Evolutionary conservation across 257 asterid genomes (phyloP), one percentile per base, ranked within the genome.

Genomic region (Fraxinus anomala): DNA sequence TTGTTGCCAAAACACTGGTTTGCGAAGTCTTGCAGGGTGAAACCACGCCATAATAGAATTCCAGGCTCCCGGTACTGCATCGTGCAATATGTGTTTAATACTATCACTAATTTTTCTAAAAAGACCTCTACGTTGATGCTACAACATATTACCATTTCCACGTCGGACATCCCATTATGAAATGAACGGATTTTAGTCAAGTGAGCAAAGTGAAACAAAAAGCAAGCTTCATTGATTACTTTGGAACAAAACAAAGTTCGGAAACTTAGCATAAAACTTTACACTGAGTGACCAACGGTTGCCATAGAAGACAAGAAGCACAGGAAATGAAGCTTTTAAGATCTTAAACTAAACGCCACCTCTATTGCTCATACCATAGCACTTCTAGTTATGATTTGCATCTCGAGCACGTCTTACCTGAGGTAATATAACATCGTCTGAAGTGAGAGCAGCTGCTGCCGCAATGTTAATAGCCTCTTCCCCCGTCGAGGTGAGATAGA

Each of bases 401-500:
- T 54, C 24, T 7, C 11, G 24, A 17, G 24, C 11, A 17, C 10
- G 9, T 19, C 14, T 54, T 28, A 88, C 96, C 93, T 90, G 96
- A 12, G 96, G 89, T 21, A 90, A 73, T 75, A 90, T 51, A 70
- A 90, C 17, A 73, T 92, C 97, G 51, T 95, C 89, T 0, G 86
- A 78, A 4, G 91, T 4, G 63, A 94, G 96, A 26, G 97, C 98
- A 75, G 98, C 98, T 23, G 98, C 98, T 0, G 98, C 88, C 71
- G 92, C 98, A 73, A 95, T 83, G 85, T 86, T 90, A 71, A 91
- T 86, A 21, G 96, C 98, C 86, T 95, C 99, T 82, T 95, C 99
- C 5, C 99, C 99, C 6, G 39, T 74, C 5, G 99, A 82, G 49
- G 97, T 92, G 81, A 92, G 16, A 84, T 91, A 94, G 77, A 94